These are phyloP conservation scores for Theobroma grandiflorum DNA, from an alignment of 441 rosid genomes.

Conservation along the genomic window DNA sequence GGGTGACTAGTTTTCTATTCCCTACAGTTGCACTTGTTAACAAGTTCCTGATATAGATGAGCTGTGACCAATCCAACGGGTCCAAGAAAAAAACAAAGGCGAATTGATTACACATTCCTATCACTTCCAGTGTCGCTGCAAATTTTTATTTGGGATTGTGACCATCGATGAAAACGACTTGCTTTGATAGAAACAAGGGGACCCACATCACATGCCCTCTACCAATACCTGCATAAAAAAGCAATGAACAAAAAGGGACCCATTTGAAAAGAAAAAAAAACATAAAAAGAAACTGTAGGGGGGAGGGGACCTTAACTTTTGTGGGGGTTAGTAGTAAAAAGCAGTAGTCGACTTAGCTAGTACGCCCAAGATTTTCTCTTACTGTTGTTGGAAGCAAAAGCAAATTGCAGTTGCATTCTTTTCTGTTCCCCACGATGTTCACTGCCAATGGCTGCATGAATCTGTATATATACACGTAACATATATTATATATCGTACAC, in stretches of 20 bases:
- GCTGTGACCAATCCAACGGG: conserved; percentile 38
- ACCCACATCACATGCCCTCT: conserved; percentile 74
- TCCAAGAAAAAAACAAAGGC: conserved; percentile 27
- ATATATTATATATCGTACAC: too few relatives aligned
- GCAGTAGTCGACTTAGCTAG: neutral
- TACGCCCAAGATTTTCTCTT: neutral
- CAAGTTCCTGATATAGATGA: conserved; percentile 17
- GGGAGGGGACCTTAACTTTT: conserved; percentile 35
- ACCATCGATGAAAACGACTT: conserved; percentile 50
- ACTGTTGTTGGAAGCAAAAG: neutral
- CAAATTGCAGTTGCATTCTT: neutral
- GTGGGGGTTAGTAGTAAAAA: neutral
- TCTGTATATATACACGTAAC: neutral
- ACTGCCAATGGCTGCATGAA: neutral
- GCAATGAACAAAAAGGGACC: conserved; percentile 36
- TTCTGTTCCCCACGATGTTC: neutral
- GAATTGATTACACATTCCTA: conserved; percentile 35
- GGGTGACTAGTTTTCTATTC: neutral
- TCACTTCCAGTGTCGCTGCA: conserved; percentile 37
- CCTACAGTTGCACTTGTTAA: neutral
- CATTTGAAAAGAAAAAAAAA: conserved; percentile 11
- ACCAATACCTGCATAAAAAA: conserved; percentile 51
- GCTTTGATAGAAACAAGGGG: conserved; percentile 40
- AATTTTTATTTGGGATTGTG: conserved; percentile 42
- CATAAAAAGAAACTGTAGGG: conserved; percentile 17